Conservation (phyloP, 2,329 filamentous ascomycete species). For the Fusarium continuum region DNA sequence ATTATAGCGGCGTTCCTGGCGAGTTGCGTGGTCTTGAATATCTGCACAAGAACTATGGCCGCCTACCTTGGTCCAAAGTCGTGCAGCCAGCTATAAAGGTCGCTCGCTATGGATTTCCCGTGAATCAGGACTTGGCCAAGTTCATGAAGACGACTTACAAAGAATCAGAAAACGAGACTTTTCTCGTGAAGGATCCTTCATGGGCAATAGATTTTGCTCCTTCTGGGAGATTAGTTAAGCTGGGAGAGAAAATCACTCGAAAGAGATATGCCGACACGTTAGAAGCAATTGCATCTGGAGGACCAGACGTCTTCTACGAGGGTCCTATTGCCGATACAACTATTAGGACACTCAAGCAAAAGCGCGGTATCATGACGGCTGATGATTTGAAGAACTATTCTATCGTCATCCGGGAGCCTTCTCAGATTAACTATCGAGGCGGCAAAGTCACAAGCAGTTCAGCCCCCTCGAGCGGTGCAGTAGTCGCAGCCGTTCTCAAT, state of each 20-base stretch:
- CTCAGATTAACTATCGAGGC: slow-evolving; percentile 72
- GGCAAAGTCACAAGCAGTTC: slow-evolving; percentile 73
- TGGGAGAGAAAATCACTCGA: slow-evolving; percentile 79
- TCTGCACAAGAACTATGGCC: slow-evolving; percentile 74
- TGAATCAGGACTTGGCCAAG: slow-evolving; percentile 74
- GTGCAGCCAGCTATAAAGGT: slow-evolving; percentile 75
- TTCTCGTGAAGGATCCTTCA: slow-evolving; percentile 73
- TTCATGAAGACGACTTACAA: slow-evolving; percentile 68
- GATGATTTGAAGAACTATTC: slow-evolving; percentile 78
- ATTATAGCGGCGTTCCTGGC: slow-evolving; percentile 69
- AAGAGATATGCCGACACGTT: slow-evolving; percentile 79
- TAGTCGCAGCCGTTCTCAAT: slow-evolving; percentile 78
- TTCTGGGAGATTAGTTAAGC: slow-evolving; percentile 68
- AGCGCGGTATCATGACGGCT: slow-evolving; percentile 80
- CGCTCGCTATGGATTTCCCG: slow-evolving; percentile 75
- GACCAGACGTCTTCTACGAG: slow-evolving; percentile 74
- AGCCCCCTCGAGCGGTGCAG: slow-evolving; percentile 77
- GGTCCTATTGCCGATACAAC: slow-evolving; percentile 75
- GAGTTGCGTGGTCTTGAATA: slow-evolving; percentile 79
- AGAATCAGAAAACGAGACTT: slow-evolving; percentile 57
- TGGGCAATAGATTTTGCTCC: slow-evolving; percentile 91
- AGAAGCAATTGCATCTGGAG: slow-evolving; percentile 72
- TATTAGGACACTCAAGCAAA: slow-evolving; percentile 69
- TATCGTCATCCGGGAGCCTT: slow-evolving; percentile 68
- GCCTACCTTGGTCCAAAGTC: slow-evolving; percentile 71